A percentile compares a stretch with the other conserved stretches of the same genome.
These are phyloP conservation scores for Plenodomus lindquistii DNA, from an alignment of 2,329 filamentous ascomycete genomes.

Conservation along the genomic window DNA sequence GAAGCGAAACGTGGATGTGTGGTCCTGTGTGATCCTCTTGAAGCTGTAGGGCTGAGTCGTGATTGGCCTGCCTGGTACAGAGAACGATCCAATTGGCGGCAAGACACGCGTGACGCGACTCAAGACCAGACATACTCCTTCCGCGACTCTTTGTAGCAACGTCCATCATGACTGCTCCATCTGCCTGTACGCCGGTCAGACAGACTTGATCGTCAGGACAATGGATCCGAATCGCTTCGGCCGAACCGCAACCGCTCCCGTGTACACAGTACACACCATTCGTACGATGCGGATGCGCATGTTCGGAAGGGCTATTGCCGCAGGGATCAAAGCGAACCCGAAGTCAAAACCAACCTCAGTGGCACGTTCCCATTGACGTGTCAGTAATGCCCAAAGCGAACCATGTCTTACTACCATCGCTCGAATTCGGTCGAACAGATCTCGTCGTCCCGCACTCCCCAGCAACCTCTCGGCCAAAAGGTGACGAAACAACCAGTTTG, in stretches of 20 bases:
- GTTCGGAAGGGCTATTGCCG: slow-evolving; percentile 5
- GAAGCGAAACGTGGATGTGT: slow-evolving; percentile 17
- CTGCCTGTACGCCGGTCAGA: background rate
- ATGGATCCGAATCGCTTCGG: background rate
- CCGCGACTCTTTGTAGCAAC: background rate
- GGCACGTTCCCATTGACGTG: background rate
- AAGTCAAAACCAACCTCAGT: slow-evolving; percentile 14
- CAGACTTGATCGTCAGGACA: background rate
- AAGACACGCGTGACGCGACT: too few relatives aligned
- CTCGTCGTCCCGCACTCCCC: background rate
- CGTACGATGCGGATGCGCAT: background rate
- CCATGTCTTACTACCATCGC: background rate
- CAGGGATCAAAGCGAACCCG: slow-evolving; percentile 15
- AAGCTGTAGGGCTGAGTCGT: slow-evolving; percentile 11
- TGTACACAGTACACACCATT: background rate
- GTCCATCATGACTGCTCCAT: background rate
- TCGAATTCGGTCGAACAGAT: background rate
- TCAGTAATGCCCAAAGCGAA: background rate
- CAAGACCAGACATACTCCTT: too few relatives aligned
- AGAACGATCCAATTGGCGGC: slow-evolving; percentile 2
- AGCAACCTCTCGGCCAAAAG: background rate
- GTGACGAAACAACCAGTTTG: background rate
- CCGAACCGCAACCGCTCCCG: background rate
- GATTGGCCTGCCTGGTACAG: slow-evolving; percentile 2
- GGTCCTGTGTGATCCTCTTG: background rate